Percentiles rank a stretch among this genome's conserved stretches.
Conservation (phyloP, 2,329 filamentous ascomycete genomes). For the Stemphylium lycopersici region DNA sequence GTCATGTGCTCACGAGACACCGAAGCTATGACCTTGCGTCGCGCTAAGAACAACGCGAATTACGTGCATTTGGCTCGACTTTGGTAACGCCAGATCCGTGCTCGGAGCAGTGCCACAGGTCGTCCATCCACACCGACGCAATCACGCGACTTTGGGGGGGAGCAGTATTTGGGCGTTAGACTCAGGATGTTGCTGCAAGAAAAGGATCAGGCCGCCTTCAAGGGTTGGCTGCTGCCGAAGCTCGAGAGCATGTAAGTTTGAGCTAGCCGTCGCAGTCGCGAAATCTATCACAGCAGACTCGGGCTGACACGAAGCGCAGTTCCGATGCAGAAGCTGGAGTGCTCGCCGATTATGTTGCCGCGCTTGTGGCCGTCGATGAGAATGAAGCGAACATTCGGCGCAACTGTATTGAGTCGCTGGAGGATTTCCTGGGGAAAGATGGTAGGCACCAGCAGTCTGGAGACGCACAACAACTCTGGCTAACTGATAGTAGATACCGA, state of each 20-base stretch:
- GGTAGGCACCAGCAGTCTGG: constrained; percentile 23
- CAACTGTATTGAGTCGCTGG: constrained; percentile 73
- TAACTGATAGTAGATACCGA: constrained; percentile 56
- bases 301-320: constrained; percentile 49
- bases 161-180: constrained; percentile 2
- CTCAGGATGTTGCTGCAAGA: constrained; percentile 62
- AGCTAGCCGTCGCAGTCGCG: not conserved
- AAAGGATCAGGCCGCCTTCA: constrained; percentile 64
- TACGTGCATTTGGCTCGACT: constrained; percentile 5
- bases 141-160: constrained; percentile 4
- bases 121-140: not conserved
- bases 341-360: constrained; percentile 83
- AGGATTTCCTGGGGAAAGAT: constrained; percentile 75
- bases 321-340: constrained; percentile 83
- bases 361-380: constrained; percentile 70
- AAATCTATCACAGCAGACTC: not conserved
- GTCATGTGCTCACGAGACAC: constrained; percentile 28
- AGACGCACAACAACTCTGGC: not conserved
- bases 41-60: constrained; percentile 25
- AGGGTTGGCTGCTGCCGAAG: constrained; percentile 78
- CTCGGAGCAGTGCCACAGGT: not conserved
- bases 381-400: constrained; percentile 67
- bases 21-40: constrained; percentile 15
- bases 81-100: not conserved
- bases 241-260: constrained; percentile 72